Evolutionary conservation across 345 rosid genomes (phyloP).

Genomic region (Orychophragmus violaceus): DNA sequence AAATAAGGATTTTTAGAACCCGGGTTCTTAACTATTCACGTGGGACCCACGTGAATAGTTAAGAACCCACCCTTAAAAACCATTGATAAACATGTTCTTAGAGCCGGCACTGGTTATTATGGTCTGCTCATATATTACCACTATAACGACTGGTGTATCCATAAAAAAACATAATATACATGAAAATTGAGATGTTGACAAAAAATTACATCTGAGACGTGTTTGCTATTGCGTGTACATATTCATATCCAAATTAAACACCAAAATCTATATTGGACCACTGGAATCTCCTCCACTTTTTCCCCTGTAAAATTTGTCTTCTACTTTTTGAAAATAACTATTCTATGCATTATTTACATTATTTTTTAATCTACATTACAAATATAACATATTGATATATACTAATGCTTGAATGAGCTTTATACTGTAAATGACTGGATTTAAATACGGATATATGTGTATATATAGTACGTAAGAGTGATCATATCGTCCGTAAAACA

Average conservation of each 20-base stretch:
- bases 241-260: not conserved
- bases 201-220: not conserved
- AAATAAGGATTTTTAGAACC: too few relatives aligned
- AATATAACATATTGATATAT: not conserved
- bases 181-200: not conserved
- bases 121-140: too few relatives aligned
- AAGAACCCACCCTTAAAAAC: too few relatives aligned
- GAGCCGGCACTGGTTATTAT: too few relatives aligned
- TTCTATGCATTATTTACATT: not conserved
- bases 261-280: slow-evolving; percentile 17
- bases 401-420: not conserved
- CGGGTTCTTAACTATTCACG: too few relatives aligned
- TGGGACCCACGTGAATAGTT: too few relatives aligned
- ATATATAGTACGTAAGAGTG: not conserved
- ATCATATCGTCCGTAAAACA: not conserved
- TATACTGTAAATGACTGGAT: not conserved
- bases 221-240: slow-evolving; percentile 14
- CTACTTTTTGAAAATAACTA: slow-evolving; percentile 2
- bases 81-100: too few relatives aligned
- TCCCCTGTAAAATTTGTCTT: slow-evolving; percentile 5
- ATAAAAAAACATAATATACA: not conserved
- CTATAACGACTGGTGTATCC: too few relatives aligned
- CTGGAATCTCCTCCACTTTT: slow-evolving; percentile 15
- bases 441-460: not conserved
- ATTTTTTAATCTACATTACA: not conserved